phyloP scores from a whole-genome alignment of 2,329 filamentous ascomycete genomes.

The Aspergillus puulaauensis region DNA sequence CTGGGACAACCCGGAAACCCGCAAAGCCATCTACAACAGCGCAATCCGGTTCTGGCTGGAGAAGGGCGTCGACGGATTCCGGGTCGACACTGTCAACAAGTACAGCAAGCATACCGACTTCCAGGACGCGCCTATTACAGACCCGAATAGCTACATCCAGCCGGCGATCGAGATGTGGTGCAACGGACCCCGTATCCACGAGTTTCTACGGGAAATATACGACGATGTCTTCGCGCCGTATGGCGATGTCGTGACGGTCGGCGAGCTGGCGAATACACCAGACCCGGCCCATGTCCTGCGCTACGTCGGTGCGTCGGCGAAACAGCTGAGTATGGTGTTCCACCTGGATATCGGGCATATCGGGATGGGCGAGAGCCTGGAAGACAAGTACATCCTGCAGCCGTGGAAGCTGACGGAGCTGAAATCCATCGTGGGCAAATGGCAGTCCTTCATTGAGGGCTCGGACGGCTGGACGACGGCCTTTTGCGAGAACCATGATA shows the following conservation, averaged over 20 bases:
- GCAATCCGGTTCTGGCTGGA: conserved; percentile 75
- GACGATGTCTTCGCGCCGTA: conserved; percentile 43
- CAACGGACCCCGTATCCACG: background rate
- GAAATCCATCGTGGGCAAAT: background rate
- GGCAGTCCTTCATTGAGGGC: background rate
- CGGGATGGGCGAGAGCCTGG: background rate
- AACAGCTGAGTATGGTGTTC: conserved; percentile 69
- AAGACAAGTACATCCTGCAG: background rate
- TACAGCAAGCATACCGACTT: conserved; percentile 63
- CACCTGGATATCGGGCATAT: background rate
- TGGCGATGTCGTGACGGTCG: conserved; percentile 57
- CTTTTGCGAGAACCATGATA: conserved; percentile 62
- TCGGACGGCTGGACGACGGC: background rate
- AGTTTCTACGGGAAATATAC: background rate
- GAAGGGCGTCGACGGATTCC: conserved; percentile 69
- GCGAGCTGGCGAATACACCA: conserved; percentile 56
- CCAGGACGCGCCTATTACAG: conserved; percentile 41
- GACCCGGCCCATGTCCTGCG: conserved; percentile 56
- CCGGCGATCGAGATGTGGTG: background rate
- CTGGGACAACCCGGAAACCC: conserved; percentile 70
- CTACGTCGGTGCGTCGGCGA: conserved; percentile 56
- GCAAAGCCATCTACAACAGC: conserved; percentile 64
- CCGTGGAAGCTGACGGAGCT: background rate
- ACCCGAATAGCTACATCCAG: conserved; percentile 31
- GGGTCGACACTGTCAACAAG: conserved; percentile 71